Base-by-base conservation (phyloP, 345 rosid species). In the Firmiana major region DNA sequence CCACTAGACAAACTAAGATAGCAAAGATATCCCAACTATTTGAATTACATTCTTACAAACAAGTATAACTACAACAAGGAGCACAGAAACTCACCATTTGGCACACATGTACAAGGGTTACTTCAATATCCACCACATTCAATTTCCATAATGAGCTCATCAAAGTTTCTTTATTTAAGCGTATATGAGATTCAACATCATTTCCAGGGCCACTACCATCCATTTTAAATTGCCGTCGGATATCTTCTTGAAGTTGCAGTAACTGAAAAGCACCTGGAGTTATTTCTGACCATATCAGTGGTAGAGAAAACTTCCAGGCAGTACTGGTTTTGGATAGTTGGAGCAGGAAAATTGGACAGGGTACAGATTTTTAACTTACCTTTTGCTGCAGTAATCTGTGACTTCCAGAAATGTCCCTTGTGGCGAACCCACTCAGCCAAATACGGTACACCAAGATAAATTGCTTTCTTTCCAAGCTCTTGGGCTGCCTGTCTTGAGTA, bases 111-210 rank as follows among this genome's bases (percentile, higher is more conserved):
- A 80, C 63, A 24, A 95, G 82, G 45, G 98, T 93, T 4, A 93
- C 85, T 85, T 93, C 99, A 53, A 90, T 90, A 82, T 92, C 99
- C n/a, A 90, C 98, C 0, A 93, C 94, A 78, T 95, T 92, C 84
- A 95, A 78, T 81, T 93, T 93, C 98, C 98, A 93, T 12, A 92
- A 66, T 24, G 98, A 93, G 84, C 81, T 93, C 91, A 87, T 89
- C 71, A 91, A 46, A 21, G 94, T 90, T 22, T 92, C 98, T 87
- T 88, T 95, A 53, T 95, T 90, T 13, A 83, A 77, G 38, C 84
- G 91, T 45, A 95, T 75, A 64, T 95, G 94, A 12, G 94, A 86
- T 81, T 93, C 99, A 4, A 90, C 76, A 10, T 92, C 97, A 63
- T 89, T 90, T 45, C 77, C 88, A 8, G 88, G 81, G 74, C 81